phyloP scores from a whole-genome alignment of 495 filamentous ascomycete genomes.

The Evansstolkia leycettana region DNA sequence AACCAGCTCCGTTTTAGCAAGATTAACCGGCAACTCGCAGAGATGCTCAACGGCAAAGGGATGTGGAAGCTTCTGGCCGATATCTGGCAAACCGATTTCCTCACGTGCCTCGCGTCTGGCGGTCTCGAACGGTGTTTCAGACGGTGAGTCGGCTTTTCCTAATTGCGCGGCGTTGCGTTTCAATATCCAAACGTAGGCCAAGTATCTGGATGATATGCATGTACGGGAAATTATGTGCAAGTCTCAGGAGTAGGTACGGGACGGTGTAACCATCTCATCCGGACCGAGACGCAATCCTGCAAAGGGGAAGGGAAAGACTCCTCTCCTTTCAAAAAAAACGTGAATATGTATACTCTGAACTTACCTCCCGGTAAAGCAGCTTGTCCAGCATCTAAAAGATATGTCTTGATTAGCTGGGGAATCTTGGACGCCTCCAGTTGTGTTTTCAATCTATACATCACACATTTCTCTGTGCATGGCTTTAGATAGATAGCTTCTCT shows the following conservation, averaged over 20 bases:
- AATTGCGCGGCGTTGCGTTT: background rate
- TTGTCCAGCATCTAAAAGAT: slow-evolving; percentile 48
- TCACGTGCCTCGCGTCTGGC: slow-evolving; percentile 81
- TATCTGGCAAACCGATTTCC: slow-evolving; percentile 75
- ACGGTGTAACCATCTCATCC: too few species aligned
- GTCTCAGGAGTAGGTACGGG: too few species aligned
- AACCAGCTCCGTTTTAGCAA: slow-evolving; percentile 69
- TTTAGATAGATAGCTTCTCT: slow-evolving; percentile 1
- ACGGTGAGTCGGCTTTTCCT: slow-evolving; percentile 37
- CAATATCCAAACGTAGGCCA: background rate
- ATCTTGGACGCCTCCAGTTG: background rate
- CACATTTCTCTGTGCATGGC: background rate
- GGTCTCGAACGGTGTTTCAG: slow-evolving; percentile 53
- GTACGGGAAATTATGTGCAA: background rate
- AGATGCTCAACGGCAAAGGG: slow-evolving; percentile 76
- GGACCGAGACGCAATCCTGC: too few species aligned
- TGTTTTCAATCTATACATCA: background rate
- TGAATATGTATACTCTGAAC: too few species aligned
- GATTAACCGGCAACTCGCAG: slow-evolving; percentile 65
- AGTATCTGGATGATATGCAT: too few species aligned
- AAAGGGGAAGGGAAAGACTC: too few species aligned
- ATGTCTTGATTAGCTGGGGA: too few species aligned
- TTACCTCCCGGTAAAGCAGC: slow-evolving; percentile 79
- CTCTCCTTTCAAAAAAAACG: too few species aligned
- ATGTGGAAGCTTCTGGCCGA: slow-evolving; percentile 44